Conservation (phyloP, 441 rosid species). For the Biscutella auriculata region DNA sequence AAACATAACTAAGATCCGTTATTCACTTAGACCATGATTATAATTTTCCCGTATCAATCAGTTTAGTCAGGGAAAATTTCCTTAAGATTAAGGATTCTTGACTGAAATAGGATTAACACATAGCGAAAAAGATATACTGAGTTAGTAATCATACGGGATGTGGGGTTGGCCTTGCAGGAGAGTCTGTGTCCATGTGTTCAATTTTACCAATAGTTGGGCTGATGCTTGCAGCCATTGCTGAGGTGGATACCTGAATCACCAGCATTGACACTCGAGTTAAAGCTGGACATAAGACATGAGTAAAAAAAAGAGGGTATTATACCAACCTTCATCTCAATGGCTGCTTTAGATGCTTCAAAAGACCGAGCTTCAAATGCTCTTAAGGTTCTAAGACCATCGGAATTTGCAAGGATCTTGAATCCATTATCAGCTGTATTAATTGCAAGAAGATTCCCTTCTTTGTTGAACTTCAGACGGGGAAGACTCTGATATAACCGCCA, state of each 20-base stretch:
- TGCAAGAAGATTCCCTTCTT: constrained; percentile 36
- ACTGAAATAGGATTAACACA: neutral
- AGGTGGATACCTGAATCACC: neutral
- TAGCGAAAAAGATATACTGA: neutral
- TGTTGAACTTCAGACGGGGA: constrained; percentile 41
- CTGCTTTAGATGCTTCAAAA: constrained; percentile 2
- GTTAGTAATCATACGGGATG: neutral
- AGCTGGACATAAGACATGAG: neutral
- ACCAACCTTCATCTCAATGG: neutral
- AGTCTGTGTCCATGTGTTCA: constrained; percentile 6
- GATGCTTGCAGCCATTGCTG: neutral
- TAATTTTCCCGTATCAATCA: neutral
- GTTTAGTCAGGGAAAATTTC: neutral
- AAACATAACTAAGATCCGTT: neutral
- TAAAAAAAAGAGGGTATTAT: neutral
- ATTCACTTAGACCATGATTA: neutral
- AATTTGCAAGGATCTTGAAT: constrained; percentile 23
- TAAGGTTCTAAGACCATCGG: neutral
- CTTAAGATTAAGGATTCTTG: neutral
- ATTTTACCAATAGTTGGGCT: constrained; percentile 4
- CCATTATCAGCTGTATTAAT: constrained; percentile 36
- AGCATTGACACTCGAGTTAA: neutral
- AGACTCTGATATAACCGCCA: constrained; percentile 20
- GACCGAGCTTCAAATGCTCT: constrained; percentile 1
- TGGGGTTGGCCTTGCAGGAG: constrained; percentile 4